Base-by-base conservation (phyloP, 768 basidiomycete genomes). In the Auricularia heimuer region DNA sequence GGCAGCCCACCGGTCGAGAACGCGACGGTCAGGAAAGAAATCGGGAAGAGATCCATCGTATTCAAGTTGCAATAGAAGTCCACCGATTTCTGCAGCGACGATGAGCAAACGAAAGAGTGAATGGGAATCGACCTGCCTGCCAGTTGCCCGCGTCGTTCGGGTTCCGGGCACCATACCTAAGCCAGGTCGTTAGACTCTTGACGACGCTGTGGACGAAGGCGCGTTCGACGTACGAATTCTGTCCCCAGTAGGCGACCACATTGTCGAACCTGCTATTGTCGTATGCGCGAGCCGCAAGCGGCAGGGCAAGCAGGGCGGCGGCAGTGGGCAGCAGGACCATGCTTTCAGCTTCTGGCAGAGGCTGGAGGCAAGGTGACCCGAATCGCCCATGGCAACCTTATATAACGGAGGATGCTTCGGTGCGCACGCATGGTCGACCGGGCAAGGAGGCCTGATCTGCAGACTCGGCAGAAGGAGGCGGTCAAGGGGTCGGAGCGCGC, bases 181-280 rank as follows among this genome's bases (percentile, higher is more conserved):
- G 16, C 6, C 14, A 18, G 47, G 47, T 10, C 47, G 21, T 16
- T 6, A 16, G 47, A 8, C 11, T 51, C 18, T 21, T 29, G 29
- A 18, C 6, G 11, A 12, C 10, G 47, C 14, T 11, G 47, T 3
- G 18, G 11, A 18, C 39, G 39, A 7, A 14, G 3, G 18, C 14
- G 47, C 14, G 47, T 11, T 6, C 11, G 6, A 6, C 47, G 11
- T 6, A 88, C 1, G 88, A 88, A 68, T 60, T 60, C 56, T 60
- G 56, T 12, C 56, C 56, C 56, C 56, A 60, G 47, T 21, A 56
- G 2, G 35, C 56, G 16, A 42, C 29, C 16, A 60, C 21, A 24
- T 87, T 89, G 72, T 89, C 86, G 71, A 78, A 84, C 62, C 85
- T 78, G 66, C 77, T 77, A 68, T 80, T 80, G 73, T 86, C 83